A percentile compares a stretch with the other conserved stretches of the same genome.
phyloP scores from a whole-genome alignment of 768 basidiomycete species.

The Pleurotus salmoneostramineus region DNA sequence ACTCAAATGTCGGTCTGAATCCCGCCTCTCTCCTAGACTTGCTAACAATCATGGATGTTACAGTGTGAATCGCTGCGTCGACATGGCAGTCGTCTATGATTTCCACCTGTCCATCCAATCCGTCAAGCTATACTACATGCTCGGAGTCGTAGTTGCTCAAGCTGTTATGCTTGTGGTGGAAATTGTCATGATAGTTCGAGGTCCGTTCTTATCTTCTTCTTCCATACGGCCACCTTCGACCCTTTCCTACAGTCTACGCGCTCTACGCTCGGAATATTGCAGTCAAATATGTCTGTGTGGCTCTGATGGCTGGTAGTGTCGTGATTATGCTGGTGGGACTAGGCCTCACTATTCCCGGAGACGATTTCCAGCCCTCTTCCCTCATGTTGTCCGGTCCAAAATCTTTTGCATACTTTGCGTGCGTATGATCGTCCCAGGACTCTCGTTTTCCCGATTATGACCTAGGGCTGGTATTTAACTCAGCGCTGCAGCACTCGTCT shows the following conservation, averaged over 20 bases:
- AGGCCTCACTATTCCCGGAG: slow-evolving; percentile 5
- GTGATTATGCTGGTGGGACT: slow-evolving; percentile 4
- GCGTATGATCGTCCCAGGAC: not conserved
- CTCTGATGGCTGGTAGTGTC: slow-evolving; percentile 16
- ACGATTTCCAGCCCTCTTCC: slow-evolving; percentile 4
- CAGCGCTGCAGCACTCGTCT: slow-evolving; percentile 9
- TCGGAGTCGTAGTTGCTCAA: slow-evolving; percentile 22
- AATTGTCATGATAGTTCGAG: slow-evolving; percentile 26
- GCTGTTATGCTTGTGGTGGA: slow-evolving; percentile 19
- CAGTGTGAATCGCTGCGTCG: slow-evolving; percentile 17
- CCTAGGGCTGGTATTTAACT: not conserved
- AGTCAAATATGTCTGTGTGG: slow-evolving; percentile 16
- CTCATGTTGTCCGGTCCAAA: slow-evolving; percentile 8
- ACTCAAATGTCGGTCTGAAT: slow-evolving; percentile 19
- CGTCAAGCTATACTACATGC: slow-evolving; percentile 14
- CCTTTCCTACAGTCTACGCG: slow-evolving; percentile 21
- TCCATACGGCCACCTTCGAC: not conserved
- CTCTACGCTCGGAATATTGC: slow-evolving; percentile 21
- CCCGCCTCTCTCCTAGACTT: slow-evolving; percentile 4
- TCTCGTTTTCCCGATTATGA: not conserved
- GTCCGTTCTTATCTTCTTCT: slow-evolving; percentile 10
- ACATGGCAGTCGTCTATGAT: slow-evolving; percentile 7
- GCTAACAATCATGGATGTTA: not conserved
- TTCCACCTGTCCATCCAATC: slow-evolving; percentile 1
- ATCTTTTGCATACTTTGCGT: slow-evolving; percentile 14